Evolutionary conservation across 345 rosid species (phyloP).

Genomic region (Ceriops decandra): DNA sequence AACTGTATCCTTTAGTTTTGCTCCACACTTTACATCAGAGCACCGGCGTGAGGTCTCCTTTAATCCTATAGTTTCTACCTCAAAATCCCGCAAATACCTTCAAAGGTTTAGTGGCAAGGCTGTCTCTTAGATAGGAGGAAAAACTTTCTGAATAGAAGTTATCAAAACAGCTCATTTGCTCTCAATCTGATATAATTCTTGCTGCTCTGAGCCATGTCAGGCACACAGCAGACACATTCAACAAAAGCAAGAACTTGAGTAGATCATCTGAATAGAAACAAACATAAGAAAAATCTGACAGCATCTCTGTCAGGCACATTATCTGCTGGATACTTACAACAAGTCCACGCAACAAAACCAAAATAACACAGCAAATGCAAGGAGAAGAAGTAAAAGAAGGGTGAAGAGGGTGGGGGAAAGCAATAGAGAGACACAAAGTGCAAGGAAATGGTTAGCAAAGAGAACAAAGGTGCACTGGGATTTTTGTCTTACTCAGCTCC

Average conservation of each 20-base stretch:
- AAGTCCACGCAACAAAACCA: neutral
- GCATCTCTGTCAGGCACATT: neutral
- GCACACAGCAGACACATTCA: neutral
- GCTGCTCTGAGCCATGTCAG: neutral
- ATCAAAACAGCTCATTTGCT: neutral
- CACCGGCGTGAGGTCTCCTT: slow-evolving; percentile 90
- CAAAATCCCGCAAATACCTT: slow-evolving; percentile 93
- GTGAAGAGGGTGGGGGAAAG: neutral
- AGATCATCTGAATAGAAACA: neutral
- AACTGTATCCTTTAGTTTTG: slow-evolving; percentile 87
- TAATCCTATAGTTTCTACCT: slow-evolving; percentile 91
- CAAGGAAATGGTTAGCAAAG: neutral
- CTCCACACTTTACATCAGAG: slow-evolving; percentile 59
- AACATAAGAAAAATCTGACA: neutral
- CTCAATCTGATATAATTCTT: neutral
- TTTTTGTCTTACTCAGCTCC: slow-evolving; percentile 56
- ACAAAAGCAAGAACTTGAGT: neutral
- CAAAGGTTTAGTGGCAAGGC: slow-evolving; percentile 6
- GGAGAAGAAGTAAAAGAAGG: neutral
- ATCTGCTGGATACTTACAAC: neutral
- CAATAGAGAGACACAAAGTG: neutral
- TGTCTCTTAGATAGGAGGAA: neutral
- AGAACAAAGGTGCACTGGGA: neutral
- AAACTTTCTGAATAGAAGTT: neutral
- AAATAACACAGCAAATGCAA: neutral